Conservation (phyloP, 1,284 basidiomycete species). For the Cerioporus squamosus region DNA sequence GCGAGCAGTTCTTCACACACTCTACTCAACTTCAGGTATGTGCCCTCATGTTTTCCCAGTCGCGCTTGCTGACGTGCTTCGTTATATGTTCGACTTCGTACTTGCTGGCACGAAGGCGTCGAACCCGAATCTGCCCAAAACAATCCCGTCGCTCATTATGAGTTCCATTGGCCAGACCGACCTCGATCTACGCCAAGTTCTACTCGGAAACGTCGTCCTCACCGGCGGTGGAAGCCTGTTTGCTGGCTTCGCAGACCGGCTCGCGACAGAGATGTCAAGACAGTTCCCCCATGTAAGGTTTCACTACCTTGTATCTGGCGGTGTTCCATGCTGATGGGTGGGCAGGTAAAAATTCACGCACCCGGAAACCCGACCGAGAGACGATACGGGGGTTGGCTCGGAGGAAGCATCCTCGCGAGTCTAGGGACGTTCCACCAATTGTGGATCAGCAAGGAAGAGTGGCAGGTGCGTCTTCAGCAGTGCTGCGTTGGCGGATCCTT, state of each 20-base stretch:
- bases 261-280: slow-evolving; percentile 79
- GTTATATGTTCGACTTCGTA: background rate
- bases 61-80: background rate
- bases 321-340: background rate
- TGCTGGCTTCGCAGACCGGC: slow-evolving; percentile 85
- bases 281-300: slow-evolving; percentile 78
- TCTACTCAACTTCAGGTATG: slow-evolving; percentile 74
- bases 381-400: slow-evolving; percentile 90
- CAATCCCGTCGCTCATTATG: slow-evolving; percentile 78
- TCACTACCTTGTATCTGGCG: background rate
- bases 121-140: slow-evolving; percentile 73
- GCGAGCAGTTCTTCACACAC: slow-evolving; percentile 89
- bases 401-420: slow-evolving; percentile 91
- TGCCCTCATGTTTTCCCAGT: background rate
- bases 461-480: slow-evolving; percentile 62
- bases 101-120: slow-evolving; percentile 53
- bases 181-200: slow-evolving; percentile 87
- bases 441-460: slow-evolving; percentile 93
- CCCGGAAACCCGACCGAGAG: slow-evolving; percentile 89
- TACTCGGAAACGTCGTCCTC: slow-evolving; percentile 93
- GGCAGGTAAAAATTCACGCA: slow-evolving; percentile 83
- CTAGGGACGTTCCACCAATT: slow-evolving; percentile 96
- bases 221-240: slow-evolving; percentile 92
- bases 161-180: slow-evolving; percentile 88
- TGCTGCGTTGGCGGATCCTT: background rate